These are phyloP conservation scores for Nicotiana undulata DNA, from an alignment of 257 asterid species.

Conservation along the genomic window DNA sequence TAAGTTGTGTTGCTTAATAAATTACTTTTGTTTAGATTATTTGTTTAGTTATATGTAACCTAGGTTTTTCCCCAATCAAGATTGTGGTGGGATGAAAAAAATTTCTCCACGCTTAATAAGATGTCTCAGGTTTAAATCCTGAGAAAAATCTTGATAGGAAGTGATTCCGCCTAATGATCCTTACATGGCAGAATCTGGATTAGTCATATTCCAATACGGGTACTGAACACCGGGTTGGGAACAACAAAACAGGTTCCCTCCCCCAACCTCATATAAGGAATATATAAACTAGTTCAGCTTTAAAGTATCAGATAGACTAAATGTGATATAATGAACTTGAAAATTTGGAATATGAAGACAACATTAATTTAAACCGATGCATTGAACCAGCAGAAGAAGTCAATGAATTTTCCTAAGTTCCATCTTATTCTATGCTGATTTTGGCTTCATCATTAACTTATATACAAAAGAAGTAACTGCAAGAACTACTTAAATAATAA, in stretches of 20 bases:
- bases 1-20: neutral
- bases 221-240: no score
- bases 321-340: neutral
- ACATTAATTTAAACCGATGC: neutral
- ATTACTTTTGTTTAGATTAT: no score
- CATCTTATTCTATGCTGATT: neutral
- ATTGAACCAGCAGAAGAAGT: neutral
- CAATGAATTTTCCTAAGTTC: neutral
- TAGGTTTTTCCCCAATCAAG: no score
- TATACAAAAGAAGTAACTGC: neutral
- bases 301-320: neutral
- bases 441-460: neutral
- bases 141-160: no score
- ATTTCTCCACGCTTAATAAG: no score
- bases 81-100: no score
- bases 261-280: neutral
- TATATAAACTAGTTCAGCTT: neutral
- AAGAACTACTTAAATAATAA: neutral
- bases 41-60: no score
- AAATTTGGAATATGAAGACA: neutral
- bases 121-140: no score
- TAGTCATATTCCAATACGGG: no score
- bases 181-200: no score
- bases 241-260: neutral
- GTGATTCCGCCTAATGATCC: no score